Base-by-base conservation (phyloP, 164 flowering plant genomes). In the Kingdonia uniflora region DNA sequence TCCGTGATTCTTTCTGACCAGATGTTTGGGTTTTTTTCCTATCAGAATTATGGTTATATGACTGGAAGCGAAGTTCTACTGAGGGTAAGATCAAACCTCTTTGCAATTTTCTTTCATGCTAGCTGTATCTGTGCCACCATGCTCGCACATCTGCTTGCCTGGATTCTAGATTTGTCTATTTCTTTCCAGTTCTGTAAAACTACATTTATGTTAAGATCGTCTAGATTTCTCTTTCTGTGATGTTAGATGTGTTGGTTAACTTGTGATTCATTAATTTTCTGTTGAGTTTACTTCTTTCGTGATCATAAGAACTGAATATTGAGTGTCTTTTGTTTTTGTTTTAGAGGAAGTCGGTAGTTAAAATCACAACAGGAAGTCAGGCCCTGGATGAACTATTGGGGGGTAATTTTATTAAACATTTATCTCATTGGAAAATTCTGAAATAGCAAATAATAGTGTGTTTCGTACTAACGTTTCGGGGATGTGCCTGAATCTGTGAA, bases 61-160 rank as follows among this genome's bases (percentile, higher is more conserved):
- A 94, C 99, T 54, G 99, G 99, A 68, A 94, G 95, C 62, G 99
- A 94, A 65, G 95, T 81, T 67, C 73, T 94, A 54, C 80, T 94
- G 62, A 78, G 43, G 73, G 99, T 94, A 78, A 73, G 86, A 46
- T 65, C 44, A 0, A 35, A 23, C 35, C 35, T 29, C 35, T 29
- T 29, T 29, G 8, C 6, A 29, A 3, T 29, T 8, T 8, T 29
- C 8, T 8, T 3, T 29, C 35, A 3, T 29, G 35, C 8, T 29
- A 29, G 35, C 35, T 29, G 35, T 29, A 3, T 29, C 4, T 4
- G 6, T 29, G 35, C 8, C 8, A 29, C 35, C n/a, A n/a, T n/a
- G n/a, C n/a, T n/a, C n/a, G n/a, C n/a, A n/a, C n/a, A n/a, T n/a
- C n/a, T n/a, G n/a, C n/a, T n/a, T n/a, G n/a, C n/a, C n/a, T n/a